Conservation (phyloP, 2,329 filamentous ascomycete genomes). For the Penicillium sp. region DNA sequence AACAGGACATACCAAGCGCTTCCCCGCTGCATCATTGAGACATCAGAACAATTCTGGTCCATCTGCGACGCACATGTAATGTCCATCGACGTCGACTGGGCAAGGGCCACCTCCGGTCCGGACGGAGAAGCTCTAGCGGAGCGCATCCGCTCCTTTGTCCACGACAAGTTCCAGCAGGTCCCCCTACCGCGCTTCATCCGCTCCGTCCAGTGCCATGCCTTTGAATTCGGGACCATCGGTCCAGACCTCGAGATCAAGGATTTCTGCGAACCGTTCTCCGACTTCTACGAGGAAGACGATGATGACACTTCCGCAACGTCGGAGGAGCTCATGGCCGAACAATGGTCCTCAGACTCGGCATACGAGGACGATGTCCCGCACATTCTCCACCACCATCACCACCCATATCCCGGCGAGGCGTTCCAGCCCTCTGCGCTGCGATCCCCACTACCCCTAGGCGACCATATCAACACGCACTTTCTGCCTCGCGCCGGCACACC, state of each 20-base stretch:
- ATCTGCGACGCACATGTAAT: conserved; percentile 55
- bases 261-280: conserved; percentile 89
- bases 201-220: conserved; percentile 90
- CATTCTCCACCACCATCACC: conserved; percentile 24
- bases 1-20: background rate
- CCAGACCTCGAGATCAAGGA: conserved; percentile 93
- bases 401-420: conserved; percentile 34
- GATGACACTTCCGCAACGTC: conserved; percentile 49
- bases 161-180: conserved; percentile 92
- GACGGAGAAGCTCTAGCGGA: conserved; percentile 84
- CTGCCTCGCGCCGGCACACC: conserved; percentile 50
- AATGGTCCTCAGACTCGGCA: conserved; percentile 29
- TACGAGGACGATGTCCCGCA: conserved; percentile 35
- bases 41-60: background rate
- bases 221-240: conserved; percentile 82
- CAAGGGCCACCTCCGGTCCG: conserved; percentile 82
- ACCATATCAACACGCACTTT: conserved; percentile 45
- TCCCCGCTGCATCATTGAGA: background rate
- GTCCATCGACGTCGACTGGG: conserved; percentile 98
- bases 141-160: conserved; percentile 87
- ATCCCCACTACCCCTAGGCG: conserved; percentile 39
- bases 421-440: conserved; percentile 37
- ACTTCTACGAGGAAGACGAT: conserved; percentile 85
- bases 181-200: conserved; percentile 93
- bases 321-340: conserved; percentile 34